Base-by-base conservation (phyloP, 73 alveolate genomes). In the Paramecium octaurelia region DNA sequence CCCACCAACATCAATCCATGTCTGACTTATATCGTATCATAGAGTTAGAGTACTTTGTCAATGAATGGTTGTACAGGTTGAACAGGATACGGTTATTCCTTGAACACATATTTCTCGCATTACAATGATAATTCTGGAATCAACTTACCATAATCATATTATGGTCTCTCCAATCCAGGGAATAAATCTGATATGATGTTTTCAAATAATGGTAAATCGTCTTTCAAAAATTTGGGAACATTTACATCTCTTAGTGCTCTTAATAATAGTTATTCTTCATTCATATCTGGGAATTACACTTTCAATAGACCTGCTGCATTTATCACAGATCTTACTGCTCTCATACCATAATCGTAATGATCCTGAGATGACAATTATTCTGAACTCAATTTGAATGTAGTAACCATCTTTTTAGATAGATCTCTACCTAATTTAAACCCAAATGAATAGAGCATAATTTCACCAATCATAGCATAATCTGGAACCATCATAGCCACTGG, bases 1-100 rank as follows among this genome's bases (percentile, higher is more conserved):
- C 99, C 99, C 20, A 99, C 99, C 44, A 99, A 92, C 99, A 99
- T 98, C 89, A 99, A 97, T 36, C 99, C 99, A 92, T 99, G 99
- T 57, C 99, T 96, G 16, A 98, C 99, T 90, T 97, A 93, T 77
- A 98, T 97, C 8, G 99, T 98, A 93, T 99, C 99, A 92, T 95
- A 98, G 42, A 98, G 96, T 95, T 98, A 98, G 86, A 97, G 95
- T 88, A 99, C 96, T 94, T 99, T 99, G 9, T 95, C 97, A 18
- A 96, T 91, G 96, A 97, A 98, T 42, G 98, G 96, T 93, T 98
- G 99, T 97, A 77, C 99, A 92, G 94, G 92, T 71, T 89, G 8
- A 9, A 89, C 57, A 44, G 86, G 86, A 31, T 70, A 48, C 6
- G 36, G 70, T 20, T 70, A 73, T 64, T 89, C 94, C 73, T 71